phyloP scores from a whole-genome alignment of 345 rosid species.

The Eucalyptus curtisii region DNA sequence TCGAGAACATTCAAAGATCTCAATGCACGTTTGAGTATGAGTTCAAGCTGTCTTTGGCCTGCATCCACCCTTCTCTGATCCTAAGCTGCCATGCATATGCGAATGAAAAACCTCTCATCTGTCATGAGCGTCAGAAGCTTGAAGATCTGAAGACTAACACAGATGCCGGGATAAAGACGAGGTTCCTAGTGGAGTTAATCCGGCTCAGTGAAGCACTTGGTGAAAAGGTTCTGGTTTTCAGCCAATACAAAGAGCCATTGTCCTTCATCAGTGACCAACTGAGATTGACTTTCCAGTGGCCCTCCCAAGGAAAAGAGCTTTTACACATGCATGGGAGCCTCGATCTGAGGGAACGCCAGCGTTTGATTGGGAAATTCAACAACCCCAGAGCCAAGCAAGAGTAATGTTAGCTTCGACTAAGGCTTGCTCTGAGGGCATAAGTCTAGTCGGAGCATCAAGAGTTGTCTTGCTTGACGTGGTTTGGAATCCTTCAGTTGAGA shows the following conservation, averaged over 20 bases:
- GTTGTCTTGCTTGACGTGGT: slow-evolving; percentile 72
- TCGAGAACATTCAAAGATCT: not conserved
- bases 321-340: slow-evolving; percentile 37
- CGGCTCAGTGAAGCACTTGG: slow-evolving; percentile 17
- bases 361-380: slow-evolving; percentile 40
- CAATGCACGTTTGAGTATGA: slow-evolving; percentile 5
- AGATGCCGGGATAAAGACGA: slow-evolving; percentile 44
- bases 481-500: slow-evolving; percentile 84
- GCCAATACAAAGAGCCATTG: slow-evolving; percentile 47
- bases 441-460: slow-evolving; percentile 75
- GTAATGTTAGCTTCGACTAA: slow-evolving; percentile 66
- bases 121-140: not conserved
- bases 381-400: slow-evolving; percentile 31
- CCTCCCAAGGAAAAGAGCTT: slow-evolving; percentile 18
- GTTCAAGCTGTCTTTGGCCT: slow-evolving; percentile 25
- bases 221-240: slow-evolving; percentile 68
- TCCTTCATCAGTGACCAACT: slow-evolving; percentile 33
- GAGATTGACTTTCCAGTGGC: slow-evolving; percentile 24
- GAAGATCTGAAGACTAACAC: slow-evolving; percentile 9
- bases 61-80: slow-evolving; percentile 53
- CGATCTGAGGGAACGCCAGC: slow-evolving; percentile 26
- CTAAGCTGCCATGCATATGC: not conserved
- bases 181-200: slow-evolving; percentile 42
- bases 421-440: slow-evolving; percentile 75
- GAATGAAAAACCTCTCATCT: not conserved